Conservation (phyloP, 1,284 basidiomycete species). For the Moniliophthora roreri region DNA sequence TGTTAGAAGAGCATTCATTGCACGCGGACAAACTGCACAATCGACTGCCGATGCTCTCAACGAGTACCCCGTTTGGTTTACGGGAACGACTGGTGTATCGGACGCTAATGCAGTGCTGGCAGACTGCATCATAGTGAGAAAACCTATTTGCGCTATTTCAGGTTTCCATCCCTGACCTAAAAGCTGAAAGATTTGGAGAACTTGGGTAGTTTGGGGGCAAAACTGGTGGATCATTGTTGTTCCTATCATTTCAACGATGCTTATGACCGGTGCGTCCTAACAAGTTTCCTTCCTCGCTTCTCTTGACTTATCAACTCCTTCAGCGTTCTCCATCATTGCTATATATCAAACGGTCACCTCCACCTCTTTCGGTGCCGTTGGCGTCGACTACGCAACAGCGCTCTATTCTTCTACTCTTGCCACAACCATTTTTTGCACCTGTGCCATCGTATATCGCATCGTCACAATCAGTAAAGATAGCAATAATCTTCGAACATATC, state of each 20-base stretch:
- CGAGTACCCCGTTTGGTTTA: constrained; percentile 8
- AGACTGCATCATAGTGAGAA: constrained; percentile 6
- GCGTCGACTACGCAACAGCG: constrained; percentile 10
- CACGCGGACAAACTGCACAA: constrained; percentile 5
- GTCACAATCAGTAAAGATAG: background rate
- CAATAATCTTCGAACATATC: background rate
- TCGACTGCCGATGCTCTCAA: constrained; percentile 6
- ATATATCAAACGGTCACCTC: constrained; percentile 4
- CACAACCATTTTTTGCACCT: constrained; percentile 8
- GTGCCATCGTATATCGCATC: constrained; percentile 4
- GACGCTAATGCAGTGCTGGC: constrained; percentile 8
- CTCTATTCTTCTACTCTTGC: constrained; percentile 8
- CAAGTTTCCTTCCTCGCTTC: background rate
- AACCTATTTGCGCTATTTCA: background rate
- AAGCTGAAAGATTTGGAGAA: constrained; percentile 8
- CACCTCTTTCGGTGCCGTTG: constrained; percentile 7
- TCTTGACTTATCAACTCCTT: background rate
- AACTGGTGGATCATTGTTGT: constrained; percentile 6
- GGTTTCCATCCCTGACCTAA: background rate
- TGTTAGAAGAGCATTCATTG: constrained; percentile 9
- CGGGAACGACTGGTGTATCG: constrained; percentile 7
- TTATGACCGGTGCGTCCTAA: constrained; percentile 8
- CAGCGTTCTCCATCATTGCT: constrained; percentile 12
- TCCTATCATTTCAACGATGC: constrained; percentile 7
- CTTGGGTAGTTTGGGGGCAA: constrained; percentile 10